Evolutionary conservation across 2,329 filamentous ascomycete species (phyloP).

Genomic region (Fusarium circinatum): DNA sequence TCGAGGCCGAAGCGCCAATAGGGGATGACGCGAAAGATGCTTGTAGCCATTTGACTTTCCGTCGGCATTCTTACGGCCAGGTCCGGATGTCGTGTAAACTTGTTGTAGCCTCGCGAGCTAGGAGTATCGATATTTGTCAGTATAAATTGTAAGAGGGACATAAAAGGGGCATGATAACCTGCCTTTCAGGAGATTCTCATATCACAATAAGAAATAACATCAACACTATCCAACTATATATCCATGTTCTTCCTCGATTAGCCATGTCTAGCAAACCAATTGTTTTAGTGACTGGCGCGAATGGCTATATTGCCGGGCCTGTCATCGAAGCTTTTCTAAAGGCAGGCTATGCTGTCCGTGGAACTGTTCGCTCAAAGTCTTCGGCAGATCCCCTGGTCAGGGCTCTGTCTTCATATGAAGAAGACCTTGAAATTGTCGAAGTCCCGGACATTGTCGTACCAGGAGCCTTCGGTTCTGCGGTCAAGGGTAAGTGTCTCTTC

Average conservation of each 20-base stretch:
- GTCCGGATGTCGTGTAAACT: neutral
- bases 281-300: conserved; percentile 53
- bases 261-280: conserved; percentile 38
- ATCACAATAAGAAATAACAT: neutral
- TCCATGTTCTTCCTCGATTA: neutral
- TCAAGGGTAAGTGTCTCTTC: conserved; percentile 39
- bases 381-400: conserved; percentile 33
- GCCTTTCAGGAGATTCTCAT: neutral
- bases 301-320: conserved; percentile 53
- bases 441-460: conserved; percentile 50
- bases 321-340: conserved; percentile 50
- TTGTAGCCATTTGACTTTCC: neutral
- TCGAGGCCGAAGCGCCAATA: neutral
- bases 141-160: neutral
- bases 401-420: conserved; percentile 32
- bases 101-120: neutral
- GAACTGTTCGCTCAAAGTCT: conserved; percentile 49
- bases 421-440: conserved; percentile 38
- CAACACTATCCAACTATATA: neutral
- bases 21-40: neutral
- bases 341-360: conserved; percentile 52
- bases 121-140: neutral
- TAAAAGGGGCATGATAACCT: neutral
- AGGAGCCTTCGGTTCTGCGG: conserved; percentile 50
- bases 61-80: neutral